Conservation (phyloP, 2,329 filamentous ascomycete species). For the Akanthomyces dipterigenus region DNA sequence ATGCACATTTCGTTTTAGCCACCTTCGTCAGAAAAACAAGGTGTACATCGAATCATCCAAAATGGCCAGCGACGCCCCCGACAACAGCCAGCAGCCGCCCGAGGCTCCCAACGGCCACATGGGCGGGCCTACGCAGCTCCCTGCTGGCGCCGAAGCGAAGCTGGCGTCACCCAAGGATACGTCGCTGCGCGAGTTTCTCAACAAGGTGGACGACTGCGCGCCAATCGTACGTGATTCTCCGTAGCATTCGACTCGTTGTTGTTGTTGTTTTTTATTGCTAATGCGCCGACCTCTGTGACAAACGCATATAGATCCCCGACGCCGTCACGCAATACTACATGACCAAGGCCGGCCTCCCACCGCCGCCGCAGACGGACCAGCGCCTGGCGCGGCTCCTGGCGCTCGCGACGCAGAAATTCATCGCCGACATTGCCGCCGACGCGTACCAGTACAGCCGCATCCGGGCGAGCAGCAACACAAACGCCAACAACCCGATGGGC, state of each 20-base stretch:
- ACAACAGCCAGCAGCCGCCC: conserved; percentile 25
- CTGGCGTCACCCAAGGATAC: conserved; percentile 82
- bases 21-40: background rate
- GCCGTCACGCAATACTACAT: conserved; percentile 98
- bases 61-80: conserved; percentile 31
- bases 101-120: conserved; percentile 22
- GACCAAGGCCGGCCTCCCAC: conserved; percentile 88
- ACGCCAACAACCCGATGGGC: conserved; percentile 85
- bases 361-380: conserved; percentile 81
- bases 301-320: conserved; percentile 72
- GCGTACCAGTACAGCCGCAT: conserved; percentile 98
- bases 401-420: conserved; percentile 97
- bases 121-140: conserved; percentile 30
- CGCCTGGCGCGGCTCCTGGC: conserved; percentile 89
- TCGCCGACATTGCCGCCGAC: conserved; percentile 93
- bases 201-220: conserved; percentile 97
- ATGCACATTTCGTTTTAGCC: background rate
- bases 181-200: conserved; percentile 83
- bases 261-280: background rate
- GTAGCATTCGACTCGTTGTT: too few species aligned
- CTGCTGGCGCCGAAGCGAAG: conserved; percentile 48
- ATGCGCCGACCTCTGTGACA: background rate
- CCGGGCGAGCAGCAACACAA: conserved; percentile 79
- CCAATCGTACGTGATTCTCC: conserved; percentile 65
- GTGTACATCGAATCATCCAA: conserved; percentile 10